Evolutionary conservation across 805 yeast species (phyloP), one percentile per base, ranked within the genome.

Genomic region (Starmera quercuum): DNA sequence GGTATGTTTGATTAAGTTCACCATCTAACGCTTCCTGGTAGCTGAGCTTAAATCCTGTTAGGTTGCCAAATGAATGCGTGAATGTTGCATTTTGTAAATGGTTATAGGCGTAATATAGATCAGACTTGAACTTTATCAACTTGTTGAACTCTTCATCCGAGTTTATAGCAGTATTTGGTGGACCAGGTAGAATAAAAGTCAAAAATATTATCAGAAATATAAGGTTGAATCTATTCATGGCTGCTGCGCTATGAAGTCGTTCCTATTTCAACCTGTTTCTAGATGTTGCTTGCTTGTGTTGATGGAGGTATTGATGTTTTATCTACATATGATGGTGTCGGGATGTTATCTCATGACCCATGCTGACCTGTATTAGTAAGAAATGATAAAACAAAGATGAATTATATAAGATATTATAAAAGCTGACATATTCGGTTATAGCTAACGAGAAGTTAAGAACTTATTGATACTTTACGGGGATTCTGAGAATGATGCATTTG

Each of bases 11-110:
- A 1, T 56, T 61, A 19, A 63, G 63, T 31, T 66, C 56, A 10
- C 71, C 70, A 5, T 60, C 52, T 2, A 68, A 15, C 12, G 64
- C 67, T 54, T 81, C 94, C 8, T 65, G 61, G 45, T 83, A 84
- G 20, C 85, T 73, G 22, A 79, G 55, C 45, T 65, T 68, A 37
- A 79, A 73, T 4, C 95, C 95, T 0, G 92, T 81, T 12, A 84
- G 53, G 45, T 83, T 80, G 1, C 83, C 82, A 50, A 77, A 78
- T 6, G 83, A 85, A 4, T 56, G 39, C 14, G 50, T 35, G 51
- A 68, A 78, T 1, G 69, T 63, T 28, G 71, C 52, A 25, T 64
- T 58, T 11, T 41, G 44, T 22, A 79, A 53, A 2, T 54, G 48
- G 3, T 53, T 41, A 44, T 54, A 49, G 32, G 51, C 66, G 42